phyloP scores from a whole-genome alignment of 768 basidiomycete genomes.

The Pholiota molesta region DNA sequence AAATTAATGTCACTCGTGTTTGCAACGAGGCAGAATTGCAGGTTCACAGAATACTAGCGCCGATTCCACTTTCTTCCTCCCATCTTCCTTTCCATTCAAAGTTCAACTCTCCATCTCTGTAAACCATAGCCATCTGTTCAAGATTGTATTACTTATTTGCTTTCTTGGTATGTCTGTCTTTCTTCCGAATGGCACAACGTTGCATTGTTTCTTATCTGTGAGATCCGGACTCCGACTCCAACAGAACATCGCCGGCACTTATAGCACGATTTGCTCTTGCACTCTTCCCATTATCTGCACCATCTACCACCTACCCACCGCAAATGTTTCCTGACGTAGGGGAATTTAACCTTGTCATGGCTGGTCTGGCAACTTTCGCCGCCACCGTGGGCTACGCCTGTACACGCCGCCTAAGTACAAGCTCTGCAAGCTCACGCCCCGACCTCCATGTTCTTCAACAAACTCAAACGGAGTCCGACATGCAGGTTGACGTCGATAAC shows the following conservation, averaged over 20 bases:
- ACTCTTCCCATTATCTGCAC: constrained; percentile 2
- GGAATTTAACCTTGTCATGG: constrained; percentile 58
- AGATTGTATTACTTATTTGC: constrained; percentile 2
- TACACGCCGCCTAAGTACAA: constrained; percentile 40
- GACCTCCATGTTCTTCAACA: background rate
- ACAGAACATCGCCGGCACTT: background rate
- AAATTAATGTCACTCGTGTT: constrained; percentile 22
- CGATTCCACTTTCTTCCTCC: constrained; percentile 13
- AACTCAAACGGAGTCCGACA: background rate
- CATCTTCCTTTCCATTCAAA: constrained; percentile 2
- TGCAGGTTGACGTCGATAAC: constrained; percentile 5
- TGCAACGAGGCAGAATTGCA: constrained; percentile 21
- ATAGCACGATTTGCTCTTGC: background rate
- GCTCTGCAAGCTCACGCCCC: constrained; percentile 27
- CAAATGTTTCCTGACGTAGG: constrained; percentile 48
- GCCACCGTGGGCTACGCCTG: constrained; percentile 63
- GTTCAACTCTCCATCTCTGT: background rate
- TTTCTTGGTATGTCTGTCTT: background rate
- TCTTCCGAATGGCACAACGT: background rate
- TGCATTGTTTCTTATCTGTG: background rate
- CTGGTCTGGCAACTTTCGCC: constrained; percentile 61
- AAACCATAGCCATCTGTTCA: background rate
- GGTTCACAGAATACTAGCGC: constrained; percentile 19
- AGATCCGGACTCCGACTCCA: constrained; percentile 1
- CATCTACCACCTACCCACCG: background rate